Evolutionary conservation across 2,329 filamentous ascomycete species (phyloP).

Genomic region (Elsinoe necatrix): DNA sequence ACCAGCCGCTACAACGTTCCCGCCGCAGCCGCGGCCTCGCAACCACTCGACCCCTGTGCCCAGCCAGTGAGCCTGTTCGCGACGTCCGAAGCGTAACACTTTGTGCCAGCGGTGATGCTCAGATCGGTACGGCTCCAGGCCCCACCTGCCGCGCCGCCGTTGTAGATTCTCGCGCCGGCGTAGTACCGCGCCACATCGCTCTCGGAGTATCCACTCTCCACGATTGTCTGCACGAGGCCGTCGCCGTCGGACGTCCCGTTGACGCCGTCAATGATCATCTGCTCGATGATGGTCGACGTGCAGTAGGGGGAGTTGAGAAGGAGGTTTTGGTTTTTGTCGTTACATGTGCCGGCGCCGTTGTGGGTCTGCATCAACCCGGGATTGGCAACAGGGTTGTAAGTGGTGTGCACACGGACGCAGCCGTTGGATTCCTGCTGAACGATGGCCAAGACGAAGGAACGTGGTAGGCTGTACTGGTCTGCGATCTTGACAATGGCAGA

Average conservation of each 20-base stretch:
- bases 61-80: slow-evolving; percentile 42
- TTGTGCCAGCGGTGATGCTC: slow-evolving; percentile 40
- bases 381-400: slow-evolving; percentile 28
- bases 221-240: slow-evolving; percentile 36
- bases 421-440: slow-evolving; percentile 41
- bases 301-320: slow-evolving; percentile 31
- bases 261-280: slow-evolving; percentile 39
- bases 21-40: neutral
- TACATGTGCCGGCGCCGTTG: slow-evolving; percentile 34
- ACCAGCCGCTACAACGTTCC: neutral
- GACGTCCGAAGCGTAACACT: slow-evolving; percentile 45
- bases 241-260: slow-evolving; percentile 35
- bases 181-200: slow-evolving; percentile 36
- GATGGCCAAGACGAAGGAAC: slow-evolving; percentile 36
- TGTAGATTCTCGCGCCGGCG: slow-evolving; percentile 43
- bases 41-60: slow-evolving; percentile 18
- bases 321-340: slow-evolving; percentile 23
- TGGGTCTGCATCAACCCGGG: slow-evolving; percentile 42
- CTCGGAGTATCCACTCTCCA: slow-evolving; percentile 21
- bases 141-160: slow-evolving; percentile 36
- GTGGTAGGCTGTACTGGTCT: slow-evolving; percentile 23
- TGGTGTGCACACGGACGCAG: slow-evolving; percentile 39
- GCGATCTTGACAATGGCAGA: slow-evolving; percentile 36
- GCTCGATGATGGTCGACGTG: slow-evolving; percentile 30
- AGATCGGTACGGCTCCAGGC: slow-evolving; percentile 27